Conservation (phyloP, 129 eudicot genomes). For the Artemisia tridentata region DNA sequence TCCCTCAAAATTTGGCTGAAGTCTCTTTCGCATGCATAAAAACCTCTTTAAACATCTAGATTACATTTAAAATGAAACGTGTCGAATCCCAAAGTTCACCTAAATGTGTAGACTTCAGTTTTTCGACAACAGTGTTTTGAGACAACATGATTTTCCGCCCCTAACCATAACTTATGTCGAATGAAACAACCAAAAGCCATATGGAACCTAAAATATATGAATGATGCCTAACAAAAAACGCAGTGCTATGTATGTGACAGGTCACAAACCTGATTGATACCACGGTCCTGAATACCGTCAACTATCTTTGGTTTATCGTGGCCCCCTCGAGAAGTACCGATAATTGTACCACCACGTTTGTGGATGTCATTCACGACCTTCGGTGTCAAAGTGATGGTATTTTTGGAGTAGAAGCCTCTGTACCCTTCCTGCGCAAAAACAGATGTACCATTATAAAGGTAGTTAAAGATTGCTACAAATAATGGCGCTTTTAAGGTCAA, state of each 20-base stretch:
- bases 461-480: too few species aligned
- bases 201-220: slow-evolving; percentile 13
- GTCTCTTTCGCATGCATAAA: too few species aligned
- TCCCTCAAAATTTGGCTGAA: too few species aligned
- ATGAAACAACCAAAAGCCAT: slow-evolving; percentile 16
- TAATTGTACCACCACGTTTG: slow-evolving; percentile 89
- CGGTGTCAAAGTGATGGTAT: slow-evolving; percentile 65
- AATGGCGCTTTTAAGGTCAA: too few species aligned
- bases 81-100: too few species aligned
- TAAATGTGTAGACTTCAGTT: too few species aligned
- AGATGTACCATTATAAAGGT: slow-evolving; percentile 14
- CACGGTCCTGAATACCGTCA: slow-evolving; percentile 90
- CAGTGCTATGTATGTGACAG: too few species aligned
- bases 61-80: too few species aligned
- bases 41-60: too few species aligned
- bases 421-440: slow-evolving; percentile 76
- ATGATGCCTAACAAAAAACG: background rate
- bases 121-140: too few species aligned
- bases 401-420: slow-evolving; percentile 77
- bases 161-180: background rate
- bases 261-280: slow-evolving; percentile 68
- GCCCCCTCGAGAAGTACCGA: slow-evolving; percentile 91
- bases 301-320: slow-evolving; percentile 82
- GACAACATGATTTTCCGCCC: too few species aligned
- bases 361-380: slow-evolving; percentile 84